Conservation (phyloP, 768 basidiomycete genomes). For the Rhizopogon rudus region DNA sequence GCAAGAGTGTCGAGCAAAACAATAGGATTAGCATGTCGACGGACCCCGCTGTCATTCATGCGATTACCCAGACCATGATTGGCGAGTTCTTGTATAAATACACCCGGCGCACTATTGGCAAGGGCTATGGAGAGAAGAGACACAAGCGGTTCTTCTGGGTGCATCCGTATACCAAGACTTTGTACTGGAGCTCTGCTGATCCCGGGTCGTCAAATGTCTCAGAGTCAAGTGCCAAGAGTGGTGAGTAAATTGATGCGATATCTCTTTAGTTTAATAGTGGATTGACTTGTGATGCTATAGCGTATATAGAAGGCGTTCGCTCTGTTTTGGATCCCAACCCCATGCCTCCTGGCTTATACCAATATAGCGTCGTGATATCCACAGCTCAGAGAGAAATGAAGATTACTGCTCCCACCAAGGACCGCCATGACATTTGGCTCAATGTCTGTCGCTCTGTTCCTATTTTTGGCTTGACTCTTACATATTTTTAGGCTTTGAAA, state of each 20-base stretch:
- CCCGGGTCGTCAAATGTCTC: constrained; percentile 85
- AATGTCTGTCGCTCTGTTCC: constrained; percentile 49
- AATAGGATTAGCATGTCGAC: constrained; percentile 46
- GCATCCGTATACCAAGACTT: constrained; percentile 97
- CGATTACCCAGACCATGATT: constrained; percentile 99
- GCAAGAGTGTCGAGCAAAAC: constrained; percentile 25
- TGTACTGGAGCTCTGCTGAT: constrained; percentile 96
- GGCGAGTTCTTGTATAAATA: constrained; percentile 99
- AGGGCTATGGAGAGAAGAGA: constrained; percentile 83
- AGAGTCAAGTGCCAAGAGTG: constrained; percentile 95
- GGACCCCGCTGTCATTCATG: constrained; percentile 88
- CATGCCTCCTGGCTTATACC: constrained; percentile 90
- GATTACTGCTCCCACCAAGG: constrained; percentile 93
- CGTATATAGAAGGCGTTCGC: constrained; percentile 90
- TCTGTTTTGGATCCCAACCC: constrained; percentile 93
- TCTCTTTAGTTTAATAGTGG: constrained; percentile 5
- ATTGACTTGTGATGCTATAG: constrained; percentile 33
- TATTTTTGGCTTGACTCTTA: constrained; percentile 4
- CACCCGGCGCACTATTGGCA: constrained; percentile 83
- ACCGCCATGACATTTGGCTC: constrained; percentile 96
- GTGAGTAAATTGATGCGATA: constrained; percentile 45
- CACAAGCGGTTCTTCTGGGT: constrained; percentile 99
- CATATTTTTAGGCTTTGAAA: constrained; percentile 66
- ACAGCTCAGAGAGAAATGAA: constrained; percentile 97
- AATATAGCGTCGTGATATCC: constrained; percentile 89